These are phyloP conservation scores for Oxytropis ochrocephala DNA, from an alignment of 306 rosid species.

Conservation along the genomic window DNA sequence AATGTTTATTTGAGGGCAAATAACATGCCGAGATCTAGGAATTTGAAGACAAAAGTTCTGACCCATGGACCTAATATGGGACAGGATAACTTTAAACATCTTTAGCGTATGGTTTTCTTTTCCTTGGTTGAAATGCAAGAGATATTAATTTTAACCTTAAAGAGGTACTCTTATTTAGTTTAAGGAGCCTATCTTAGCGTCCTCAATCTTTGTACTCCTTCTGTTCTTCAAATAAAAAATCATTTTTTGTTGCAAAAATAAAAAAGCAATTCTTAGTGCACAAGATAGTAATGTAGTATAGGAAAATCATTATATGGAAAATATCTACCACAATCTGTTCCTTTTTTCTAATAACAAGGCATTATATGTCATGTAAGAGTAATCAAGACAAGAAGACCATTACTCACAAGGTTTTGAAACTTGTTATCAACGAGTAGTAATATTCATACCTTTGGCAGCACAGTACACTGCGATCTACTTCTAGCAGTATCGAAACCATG, in stretches of 20 bases:
- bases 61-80: background rate
- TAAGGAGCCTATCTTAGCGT: constrained; percentile 9
- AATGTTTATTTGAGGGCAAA: background rate
- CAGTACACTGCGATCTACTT: constrained; percentile 66
- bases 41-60: background rate
- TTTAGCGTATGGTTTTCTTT: constrained; percentile 8
- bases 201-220: background rate
- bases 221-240: background rate
- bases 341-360: background rate
- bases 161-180: background rate
- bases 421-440: background rate
- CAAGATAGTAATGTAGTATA: background rate
- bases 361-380: background rate
- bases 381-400: constrained; percentile 9
- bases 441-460: constrained; percentile 66
- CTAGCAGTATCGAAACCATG: constrained; percentile 89
- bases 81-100: background rate
- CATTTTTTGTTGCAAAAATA: background rate
- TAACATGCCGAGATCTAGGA: background rate
- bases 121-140: background rate
- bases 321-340: background rate
- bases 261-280: background rate
- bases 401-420: constrained; percentile 12
- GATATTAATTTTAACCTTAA: background rate
- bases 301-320: background rate